Evolutionary conservation across 352 stramenopile genomes (phyloP).

Genomic region (Pythium folliculosum): DNA sequence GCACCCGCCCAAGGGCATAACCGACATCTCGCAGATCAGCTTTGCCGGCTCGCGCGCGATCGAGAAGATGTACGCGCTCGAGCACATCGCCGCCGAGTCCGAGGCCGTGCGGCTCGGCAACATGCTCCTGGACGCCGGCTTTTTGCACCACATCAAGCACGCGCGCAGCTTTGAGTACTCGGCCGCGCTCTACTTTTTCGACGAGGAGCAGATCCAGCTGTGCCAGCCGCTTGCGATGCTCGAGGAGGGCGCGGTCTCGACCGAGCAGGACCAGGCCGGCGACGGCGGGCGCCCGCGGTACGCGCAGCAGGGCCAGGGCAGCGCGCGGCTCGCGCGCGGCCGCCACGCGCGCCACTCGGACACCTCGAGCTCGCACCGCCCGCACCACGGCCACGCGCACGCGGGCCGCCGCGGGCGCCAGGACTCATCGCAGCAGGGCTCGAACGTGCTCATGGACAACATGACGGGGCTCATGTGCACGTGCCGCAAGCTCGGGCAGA

Average conservation of each 20-base stretch:
- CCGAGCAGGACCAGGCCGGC: conserved; percentile 11
- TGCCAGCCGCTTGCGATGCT: conserved; percentile 35
- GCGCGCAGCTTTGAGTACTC: conserved; percentile 28
- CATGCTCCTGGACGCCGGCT: conserved; percentile 36
- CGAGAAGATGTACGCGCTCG: conserved; percentile 23
- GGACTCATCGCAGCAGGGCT: conserved; percentile 23
- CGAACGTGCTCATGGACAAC: conserved; percentile 22
- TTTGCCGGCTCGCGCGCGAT: conserved; percentile 33
- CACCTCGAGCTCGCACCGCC: conserved; percentile 3
- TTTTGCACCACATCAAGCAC: conserved; percentile 42
- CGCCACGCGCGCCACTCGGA: conserved; percentile 5
- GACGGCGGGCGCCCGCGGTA: conserved; percentile 5
- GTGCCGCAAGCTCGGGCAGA: conserved; percentile 37
- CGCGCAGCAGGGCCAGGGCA: conserved; percentile 11
- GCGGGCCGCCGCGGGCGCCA: not conserved
- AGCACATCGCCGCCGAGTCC: conserved; percentile 11
- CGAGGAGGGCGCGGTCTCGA: conserved; percentile 22
- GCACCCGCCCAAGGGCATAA: not conserved
- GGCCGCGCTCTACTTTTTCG: conserved; percentile 35
- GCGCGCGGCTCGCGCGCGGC: not conserved
- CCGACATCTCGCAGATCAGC: conserved; percentile 17
- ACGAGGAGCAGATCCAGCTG: conserved; percentile 34
- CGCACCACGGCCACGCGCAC: not conserved
- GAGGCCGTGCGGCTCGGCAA: conserved; percentile 45
- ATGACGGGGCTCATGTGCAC: conserved; percentile 18